Base-by-base conservation (phyloP, 805 yeast species). In the Monosporozyma aerobia region DNA sequence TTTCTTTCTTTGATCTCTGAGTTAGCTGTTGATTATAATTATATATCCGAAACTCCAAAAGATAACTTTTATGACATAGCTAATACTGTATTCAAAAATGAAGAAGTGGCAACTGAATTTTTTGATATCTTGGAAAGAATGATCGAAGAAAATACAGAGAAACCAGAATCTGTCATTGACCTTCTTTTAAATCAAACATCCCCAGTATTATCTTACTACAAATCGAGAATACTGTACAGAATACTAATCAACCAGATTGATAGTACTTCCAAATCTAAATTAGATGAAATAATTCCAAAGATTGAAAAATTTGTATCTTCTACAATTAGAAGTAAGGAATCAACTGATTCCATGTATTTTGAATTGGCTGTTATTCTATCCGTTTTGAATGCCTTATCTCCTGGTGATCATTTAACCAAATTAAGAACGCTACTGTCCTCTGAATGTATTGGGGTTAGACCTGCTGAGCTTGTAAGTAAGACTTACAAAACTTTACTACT, bases 351-450 rank as follows among this genome's bases (percentile, higher is more conserved):
- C 65, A 5, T 66, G 1, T 57, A 55, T 13, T 29, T 64, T 5
- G 40, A 62, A 41, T 54, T 73, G 1, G 65, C 79, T 10, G 60
- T 77, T 7, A 35, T 74, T 1, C 56, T 69, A 1, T 60, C 71
- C 1, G 55, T 69, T 6, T 48, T 71, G 5, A 66, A 69, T 8
- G 74, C 73, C 30, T 63, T 76, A 35, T 47, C 45, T 29, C 48
- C 69, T 6, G 59, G 73, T 1, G 50, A 67, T 0, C 63, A 74
- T 9, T 71, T 79, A 35, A 82, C 77, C 16, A 74, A 82, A 54
- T 57, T 79, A 9, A 75, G 90, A 57, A 85, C 82, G 56, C 73
- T 74, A 52, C 69, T 79, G n/a, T 81, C 82, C 13, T 80, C 90
- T 1, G 89, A 83, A 58, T 63, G 85, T 22, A 69, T 85, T 47